Evolutionary conservation across 1,284 basidiomycete genomes (phyloP).

Genomic region (Ustilago sp.): DNA sequence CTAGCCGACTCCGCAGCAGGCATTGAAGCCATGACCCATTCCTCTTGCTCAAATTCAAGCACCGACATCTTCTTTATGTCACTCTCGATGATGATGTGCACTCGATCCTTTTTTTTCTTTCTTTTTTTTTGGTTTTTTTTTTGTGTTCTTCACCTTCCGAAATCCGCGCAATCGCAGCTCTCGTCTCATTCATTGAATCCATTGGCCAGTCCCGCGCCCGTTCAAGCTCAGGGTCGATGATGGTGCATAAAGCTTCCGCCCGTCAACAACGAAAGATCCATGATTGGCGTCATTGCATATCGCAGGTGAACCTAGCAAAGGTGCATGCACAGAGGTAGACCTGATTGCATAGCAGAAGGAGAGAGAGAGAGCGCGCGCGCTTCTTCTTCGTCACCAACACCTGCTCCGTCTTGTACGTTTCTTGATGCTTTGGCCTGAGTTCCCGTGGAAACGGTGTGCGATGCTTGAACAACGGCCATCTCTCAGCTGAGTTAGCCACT

Average conservation of each 20-base stretch:
- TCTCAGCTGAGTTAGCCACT: neutral
- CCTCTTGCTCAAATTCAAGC: constrained; percentile 10
- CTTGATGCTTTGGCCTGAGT: neutral
- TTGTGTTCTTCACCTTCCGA: neutral
- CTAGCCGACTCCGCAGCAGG: constrained; percentile 38
- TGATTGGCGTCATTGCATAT: too few relatives aligned
- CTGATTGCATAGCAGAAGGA: neutral
- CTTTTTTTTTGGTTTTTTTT: neutral
- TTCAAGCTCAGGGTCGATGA: neutral
- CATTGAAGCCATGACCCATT: constrained; percentile 5
- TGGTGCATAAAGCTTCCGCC: neutral
- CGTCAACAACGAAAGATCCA: neutral
- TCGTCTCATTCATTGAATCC: neutral
- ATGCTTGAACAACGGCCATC: neutral
- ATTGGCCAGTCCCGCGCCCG: neutral
- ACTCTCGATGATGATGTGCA: constrained; percentile 10
- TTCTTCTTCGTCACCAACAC: too few relatives aligned
- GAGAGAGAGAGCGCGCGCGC: too few relatives aligned
- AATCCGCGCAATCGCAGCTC: neutral
- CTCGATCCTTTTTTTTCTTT: neutral
- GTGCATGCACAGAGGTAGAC: neutral
- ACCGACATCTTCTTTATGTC: constrained; percentile 11
- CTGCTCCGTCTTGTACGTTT: neutral
- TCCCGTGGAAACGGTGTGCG: neutral
- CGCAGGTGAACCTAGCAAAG: too few relatives aligned